Evolutionary conservation across 1,139 yeast genomes (phyloP), one percentile per base, ranked within the genome.

Genomic region (Arxiozyma heterogenica): DNA sequence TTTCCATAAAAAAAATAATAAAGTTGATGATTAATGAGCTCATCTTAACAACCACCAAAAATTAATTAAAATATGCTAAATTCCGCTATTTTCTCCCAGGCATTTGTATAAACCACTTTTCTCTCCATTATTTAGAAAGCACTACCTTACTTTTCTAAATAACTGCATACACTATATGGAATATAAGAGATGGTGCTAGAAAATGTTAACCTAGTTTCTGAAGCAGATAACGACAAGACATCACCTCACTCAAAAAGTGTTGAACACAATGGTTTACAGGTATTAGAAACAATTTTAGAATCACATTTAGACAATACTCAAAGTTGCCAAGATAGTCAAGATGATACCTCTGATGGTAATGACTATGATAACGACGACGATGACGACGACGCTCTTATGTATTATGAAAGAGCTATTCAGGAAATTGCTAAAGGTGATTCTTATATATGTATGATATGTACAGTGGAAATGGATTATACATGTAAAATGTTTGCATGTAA

Each of bases 391-490:
- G 63, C 60, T 48, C 51, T 64, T 58, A 59, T 61, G 25, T 66
- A 65, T 47, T 68, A 68, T 50, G 71, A 67, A 49, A 57, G 65
- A 45, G 59, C 71, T 9, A 54, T 68, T 4, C 58, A 58, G 30
- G 71, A 68, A 49, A 66, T 68, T 49, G 80, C 86, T 51, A 78
- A 77, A 57, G 79, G 80, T 18, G 94, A 90, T 21, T 76, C 78
- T 4, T 89, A 89, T 61, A 75, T 81, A 1, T 89, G 96, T 70
- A 75, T 89, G 66, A 89, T 89, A 23, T 89, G 96, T 68, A 87
- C 96, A 0, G 82, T 86, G 42, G 95, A 87, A 61, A 78, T 89
- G 57, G 90, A 84, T 57, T 74, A 78, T n/a, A 70, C 73, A 12
- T 83, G 89, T 44, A 72, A 76, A 54, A 76, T 88, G 53, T 89